These are phyloP conservation scores for Leptodontidium sp. DNA, from an alignment of 2,329 filamentous ascomycete genomes.

Conservation along the genomic window DNA sequence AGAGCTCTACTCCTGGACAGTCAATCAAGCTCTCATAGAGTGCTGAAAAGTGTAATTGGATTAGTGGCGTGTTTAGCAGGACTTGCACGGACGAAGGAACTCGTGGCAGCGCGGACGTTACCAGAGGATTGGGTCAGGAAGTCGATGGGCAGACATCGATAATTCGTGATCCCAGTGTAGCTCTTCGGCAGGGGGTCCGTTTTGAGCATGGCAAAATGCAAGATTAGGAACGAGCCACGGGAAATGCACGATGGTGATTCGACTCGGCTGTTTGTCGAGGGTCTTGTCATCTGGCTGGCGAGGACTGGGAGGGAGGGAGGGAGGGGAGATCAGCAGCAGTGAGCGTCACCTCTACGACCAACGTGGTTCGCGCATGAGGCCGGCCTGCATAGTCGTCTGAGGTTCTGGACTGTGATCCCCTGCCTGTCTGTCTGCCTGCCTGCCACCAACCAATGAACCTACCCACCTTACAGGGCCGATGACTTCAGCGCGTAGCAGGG, in stretches of 20 bases:
- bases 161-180: conserved; percentile 24
- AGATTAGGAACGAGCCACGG: conserved; percentile 6
- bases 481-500: too few relatives aligned
- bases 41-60: conserved; percentile 3
- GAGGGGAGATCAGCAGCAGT: conserved; percentile 10
- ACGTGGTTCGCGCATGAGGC: conserved; percentile 10
- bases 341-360: conserved; percentile 1
- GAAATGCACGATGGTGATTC: background rate
- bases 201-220: conserved; percentile 24
- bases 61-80: conserved; percentile 7
- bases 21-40: too few relatives aligned
- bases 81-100: conserved; percentile 13
- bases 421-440: background rate
- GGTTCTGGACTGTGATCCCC: conserved; percentile 1
- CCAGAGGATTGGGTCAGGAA: conserved; percentile 23
- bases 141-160: conserved; percentile 13
- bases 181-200: conserved; percentile 23
- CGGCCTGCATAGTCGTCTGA: background rate
- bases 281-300: background rate
- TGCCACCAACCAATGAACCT: too few relatives aligned
- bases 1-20: too few relatives aligned
- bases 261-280: conserved; percentile 5
- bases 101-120: conserved; percentile 16
- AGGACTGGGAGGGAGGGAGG: too few relatives aligned
- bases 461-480: too few relatives aligned